Percentiles rank a stretch among this genome's conserved stretches.
Conservation (phyloP, 495 filamentous ascomycete genomes). For the Penicillium herquei region DNA sequence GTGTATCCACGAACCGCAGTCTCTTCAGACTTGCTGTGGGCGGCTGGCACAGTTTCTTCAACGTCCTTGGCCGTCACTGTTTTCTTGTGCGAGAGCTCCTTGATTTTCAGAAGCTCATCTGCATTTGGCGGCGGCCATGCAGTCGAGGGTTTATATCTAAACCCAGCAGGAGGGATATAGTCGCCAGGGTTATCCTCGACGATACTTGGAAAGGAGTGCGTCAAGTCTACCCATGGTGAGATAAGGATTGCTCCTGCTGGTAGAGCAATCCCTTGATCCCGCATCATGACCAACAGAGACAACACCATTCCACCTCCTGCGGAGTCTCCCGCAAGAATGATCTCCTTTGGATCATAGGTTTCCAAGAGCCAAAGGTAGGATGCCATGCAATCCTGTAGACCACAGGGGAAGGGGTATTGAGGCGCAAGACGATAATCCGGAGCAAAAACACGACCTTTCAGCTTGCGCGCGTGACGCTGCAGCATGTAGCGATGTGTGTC, state of each 20-base stretch:
- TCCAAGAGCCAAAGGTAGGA: constrained; percentile 80
- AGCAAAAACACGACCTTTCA: constrained; percentile 84
- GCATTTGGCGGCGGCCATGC: constrained; percentile 90
- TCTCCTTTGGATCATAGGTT: constrained; percentile 69
- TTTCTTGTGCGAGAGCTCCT: constrained; percentile 34
- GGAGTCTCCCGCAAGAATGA: constrained; percentile 84
- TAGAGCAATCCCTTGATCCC: constrained; percentile 76
- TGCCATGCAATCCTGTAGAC: constrained; percentile 81
- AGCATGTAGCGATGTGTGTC: constrained; percentile 96
- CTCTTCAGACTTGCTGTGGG: constrained; percentile 26
- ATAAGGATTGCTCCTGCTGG: constrained; percentile 89
- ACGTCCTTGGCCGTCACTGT: constrained; percentile 28
- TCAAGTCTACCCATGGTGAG: constrained; percentile 91
- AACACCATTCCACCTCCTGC: constrained; percentile 87
- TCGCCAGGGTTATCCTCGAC: constrained; percentile 69
- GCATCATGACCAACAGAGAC: constrained; percentile 72
- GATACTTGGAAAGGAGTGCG: constrained; percentile 91
- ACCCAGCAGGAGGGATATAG: constrained; percentile 85
- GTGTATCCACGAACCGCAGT: constrained; percentile 44
- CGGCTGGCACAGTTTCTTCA: constrained; percentile 9
- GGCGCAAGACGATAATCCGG: constrained; percentile 86
- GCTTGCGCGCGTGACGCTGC: constrained; percentile 89
- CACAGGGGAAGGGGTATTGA: constrained; percentile 94
- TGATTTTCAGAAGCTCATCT: constrained; percentile 59
- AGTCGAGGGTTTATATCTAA: constrained; percentile 76